Base-by-base conservation (phyloP, 768 basidiomycete genomes). In the Amanita pallidorosea region DNA sequence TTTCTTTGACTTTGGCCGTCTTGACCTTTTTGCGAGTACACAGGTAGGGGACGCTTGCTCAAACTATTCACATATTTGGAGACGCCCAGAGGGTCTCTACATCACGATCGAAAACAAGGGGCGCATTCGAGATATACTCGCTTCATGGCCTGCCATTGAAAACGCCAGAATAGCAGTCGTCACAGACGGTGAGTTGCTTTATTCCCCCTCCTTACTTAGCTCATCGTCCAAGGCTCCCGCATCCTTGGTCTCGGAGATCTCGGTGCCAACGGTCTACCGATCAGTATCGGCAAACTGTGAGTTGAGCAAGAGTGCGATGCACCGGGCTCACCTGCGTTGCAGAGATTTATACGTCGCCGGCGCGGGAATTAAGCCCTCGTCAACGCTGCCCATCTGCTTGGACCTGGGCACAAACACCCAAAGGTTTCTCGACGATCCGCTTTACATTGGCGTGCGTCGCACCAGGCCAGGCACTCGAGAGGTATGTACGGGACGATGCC, bases 371-470 rank as follows among this genome's bases (percentile, higher is more conserved):
- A 73, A 71, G 49, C 76, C 81, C 9, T 59, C 59, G 20, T 75
- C 71, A 12, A 76, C 76, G 11, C 64, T 86, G 13, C 84, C 84
- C 11, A 81, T 85, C 49, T 80, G 79, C 54, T 70, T 83, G 47
- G 86, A 88, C 65, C 72, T 88, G 37, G 87, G 87, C 17, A 88
- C 87, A 9, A 85, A 88, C 65, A 87, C 81, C 37, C 68, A 79
- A 52, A 73, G 69, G 47, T 77, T 77, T 60, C 66, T 85, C 42
- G 70, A 79, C 35, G 86, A 88, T 57, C 85, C 87, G 33, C 71
- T 88, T 5, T 89, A 89, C 67, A 71, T 88, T 54, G 87, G 87
- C 50, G 71, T 83, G 5, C 75, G 80, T 44, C 75, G 75, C 47
- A 75, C 65, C 51, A 70, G 83, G 36, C 77, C 77, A 4, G 58